Conservation (phyloP, 2,329 filamentous ascomycete species). For the Cladophialophora chaetospira region DNA sequence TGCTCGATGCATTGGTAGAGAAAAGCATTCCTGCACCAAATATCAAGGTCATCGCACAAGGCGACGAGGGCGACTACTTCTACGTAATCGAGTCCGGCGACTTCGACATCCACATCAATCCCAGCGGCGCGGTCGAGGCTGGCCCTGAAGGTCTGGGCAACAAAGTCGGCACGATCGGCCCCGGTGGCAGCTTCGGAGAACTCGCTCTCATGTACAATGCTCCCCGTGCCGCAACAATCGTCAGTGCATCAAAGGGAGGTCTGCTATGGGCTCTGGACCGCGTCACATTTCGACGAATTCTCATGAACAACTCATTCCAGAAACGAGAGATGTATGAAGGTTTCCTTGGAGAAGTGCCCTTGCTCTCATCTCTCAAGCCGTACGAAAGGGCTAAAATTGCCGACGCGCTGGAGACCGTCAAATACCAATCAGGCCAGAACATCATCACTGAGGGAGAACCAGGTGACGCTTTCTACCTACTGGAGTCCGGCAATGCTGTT, state of each 20-base stretch:
- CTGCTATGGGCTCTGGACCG: conserved; percentile 94
- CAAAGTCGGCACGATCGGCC: conserved; percentile 77
- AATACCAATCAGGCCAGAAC: conserved; percentile 73
- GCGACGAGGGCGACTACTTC: conserved; percentile 95
- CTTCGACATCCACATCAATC: conserved; percentile 90
- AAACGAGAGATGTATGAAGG: conserved; percentile 95
- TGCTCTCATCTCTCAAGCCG: conserved; percentile 77
- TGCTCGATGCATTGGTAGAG: conserved; percentile 87
- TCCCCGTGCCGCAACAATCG: conserved; percentile 89
- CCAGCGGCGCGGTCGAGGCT: conserved; percentile 72
- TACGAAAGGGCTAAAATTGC: conserved; percentile 98
- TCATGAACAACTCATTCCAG: conserved; percentile 98
- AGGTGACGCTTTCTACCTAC: conserved; percentile 86
- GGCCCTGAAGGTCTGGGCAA: conserved; percentile 79
- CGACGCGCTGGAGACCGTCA: conserved; percentile 89
- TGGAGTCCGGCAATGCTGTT: conserved; percentile 84
- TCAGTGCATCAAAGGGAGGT: conserved; percentile 75
- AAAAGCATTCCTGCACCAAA: conserved; percentile 93
- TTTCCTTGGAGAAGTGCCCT: conserved; percentile 90
- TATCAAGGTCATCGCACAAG: conserved; percentile 89
- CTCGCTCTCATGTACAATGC: conserved; percentile 98
- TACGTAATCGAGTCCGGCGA: conserved; percentile 91
- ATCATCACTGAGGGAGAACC: conserved; percentile 93
- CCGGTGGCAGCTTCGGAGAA: conserved; percentile 94
- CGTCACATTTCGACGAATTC: conserved; percentile 92